These are phyloP conservation scores for Phylloporus rhodoxanthus DNA, from an alignment of 768 basidiomycete genomes.

Conservation along the genomic window DNA sequence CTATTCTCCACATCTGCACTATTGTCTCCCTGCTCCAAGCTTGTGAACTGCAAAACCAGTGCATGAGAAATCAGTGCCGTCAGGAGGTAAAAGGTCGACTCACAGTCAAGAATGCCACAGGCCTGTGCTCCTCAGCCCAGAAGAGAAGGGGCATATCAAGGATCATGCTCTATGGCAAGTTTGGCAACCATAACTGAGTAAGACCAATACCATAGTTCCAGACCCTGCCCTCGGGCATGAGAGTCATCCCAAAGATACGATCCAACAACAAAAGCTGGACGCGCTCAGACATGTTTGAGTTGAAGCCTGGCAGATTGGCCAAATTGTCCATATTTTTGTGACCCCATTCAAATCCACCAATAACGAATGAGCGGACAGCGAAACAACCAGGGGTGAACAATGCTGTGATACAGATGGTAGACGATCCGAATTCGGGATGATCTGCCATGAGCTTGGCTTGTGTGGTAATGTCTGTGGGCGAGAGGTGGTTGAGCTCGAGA, in stretches of 20 bases:
- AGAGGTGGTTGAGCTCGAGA: constrained; percentile 85
- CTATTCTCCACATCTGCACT: constrained; percentile 95
- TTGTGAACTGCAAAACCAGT: constrained; percentile 60
- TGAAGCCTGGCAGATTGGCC: constrained; percentile 85
- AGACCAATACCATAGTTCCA: constrained; percentile 98
- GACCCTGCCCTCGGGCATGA: constrained; percentile 88
- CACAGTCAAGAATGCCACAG: constrained; percentile 88
- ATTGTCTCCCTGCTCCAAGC: constrained; percentile 84
- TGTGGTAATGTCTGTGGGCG: constrained; percentile 87
- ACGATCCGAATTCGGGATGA: constrained; percentile 91
- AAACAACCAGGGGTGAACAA: constrained; percentile 99
- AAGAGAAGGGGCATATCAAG: constrained; percentile 91
- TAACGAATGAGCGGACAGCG: constrained; percentile 86
- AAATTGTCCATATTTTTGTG: constrained; percentile 87
- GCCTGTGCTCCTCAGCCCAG: constrained; percentile 95
- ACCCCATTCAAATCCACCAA: constrained; percentile 97
- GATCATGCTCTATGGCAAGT: constrained; percentile 72
- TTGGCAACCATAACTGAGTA: constrained; percentile 86
- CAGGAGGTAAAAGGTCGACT: constrained; percentile 31
- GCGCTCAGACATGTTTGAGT: constrained; percentile 95
- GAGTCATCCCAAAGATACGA: constrained; percentile 90
- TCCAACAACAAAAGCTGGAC: constrained; percentile 92
- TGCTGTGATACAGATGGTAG: constrained; percentile 87
- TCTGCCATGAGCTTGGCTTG: constrained; percentile 97
- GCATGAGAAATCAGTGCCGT: constrained; percentile 1